phyloP scores from a whole-genome alignment of 805 yeast genomes.

The Pichia cephalocereana region DNA sequence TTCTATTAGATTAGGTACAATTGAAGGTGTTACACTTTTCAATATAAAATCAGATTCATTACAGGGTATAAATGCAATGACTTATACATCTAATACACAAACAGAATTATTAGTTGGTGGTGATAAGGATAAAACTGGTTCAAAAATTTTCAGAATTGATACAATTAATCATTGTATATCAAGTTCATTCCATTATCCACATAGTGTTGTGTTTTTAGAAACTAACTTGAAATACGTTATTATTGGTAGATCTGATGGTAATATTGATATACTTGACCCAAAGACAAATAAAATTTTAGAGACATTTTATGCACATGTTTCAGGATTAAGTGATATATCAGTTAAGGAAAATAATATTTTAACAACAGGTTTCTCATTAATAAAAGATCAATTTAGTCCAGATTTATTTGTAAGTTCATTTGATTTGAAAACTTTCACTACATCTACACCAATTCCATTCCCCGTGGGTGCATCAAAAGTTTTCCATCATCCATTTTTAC shows the following conservation, averaged over 20 bases:
- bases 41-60: constrained; percentile 21
- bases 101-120: constrained; percentile 40
- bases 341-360: constrained; percentile 57
- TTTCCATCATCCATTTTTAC: constrained; percentile 76
- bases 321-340: constrained; percentile 55
- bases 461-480: constrained; percentile 86
- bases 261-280: constrained; percentile 58
- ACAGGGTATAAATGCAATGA: constrained; percentile 31
- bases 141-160: constrained; percentile 35
- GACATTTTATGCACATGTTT: constrained; percentile 50
- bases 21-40: constrained; percentile 45
- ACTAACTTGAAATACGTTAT: constrained; percentile 46
- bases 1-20: constrained; percentile 42
- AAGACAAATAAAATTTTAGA: constrained; percentile 36
- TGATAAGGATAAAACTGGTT: constrained; percentile 15
- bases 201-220: constrained; percentile 38
- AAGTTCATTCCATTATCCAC: constrained; percentile 31
- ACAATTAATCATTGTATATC: constrained; percentile 29
- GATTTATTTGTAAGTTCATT: constrained; percentile 82
- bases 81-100: constrained; percentile 32
- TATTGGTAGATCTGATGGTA: constrained; percentile 51
- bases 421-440: constrained; percentile 64
- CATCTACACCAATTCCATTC: constrained; percentile 74
- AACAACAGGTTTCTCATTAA: constrained; percentile 72
- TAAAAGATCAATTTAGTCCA: constrained; percentile 45